Percentiles rank a stretch among this genome's conserved stretches.
phyloP scores from a whole-genome alignment of 768 basidiomycete genomes.

The Suillus placidus region DNA sequence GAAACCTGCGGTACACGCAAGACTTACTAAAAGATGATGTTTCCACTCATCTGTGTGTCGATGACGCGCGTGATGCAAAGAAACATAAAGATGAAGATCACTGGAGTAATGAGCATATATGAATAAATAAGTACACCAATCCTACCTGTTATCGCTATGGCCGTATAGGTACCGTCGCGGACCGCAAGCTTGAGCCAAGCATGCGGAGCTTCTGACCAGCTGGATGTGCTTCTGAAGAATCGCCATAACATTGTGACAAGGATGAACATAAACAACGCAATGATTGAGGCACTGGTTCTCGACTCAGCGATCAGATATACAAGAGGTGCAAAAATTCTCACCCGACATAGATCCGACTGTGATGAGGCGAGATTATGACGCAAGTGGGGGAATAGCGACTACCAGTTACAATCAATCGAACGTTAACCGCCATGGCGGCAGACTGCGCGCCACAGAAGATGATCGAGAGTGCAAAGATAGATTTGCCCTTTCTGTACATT shows the following conservation, averaged over 20 bases:
- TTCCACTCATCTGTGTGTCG: slow-evolving; percentile 18
- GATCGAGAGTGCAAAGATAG: slow-evolving; percentile 16
- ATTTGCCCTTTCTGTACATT: slow-evolving; percentile 16
- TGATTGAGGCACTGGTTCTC: slow-evolving; percentile 19
- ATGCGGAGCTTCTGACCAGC: not conserved
- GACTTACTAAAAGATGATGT: slow-evolving; percentile 26
- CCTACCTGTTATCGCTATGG: slow-evolving; percentile 20
- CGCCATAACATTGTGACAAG: slow-evolving; percentile 25
- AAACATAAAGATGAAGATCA: slow-evolving; percentile 22
- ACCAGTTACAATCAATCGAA: slow-evolving; percentile 13
- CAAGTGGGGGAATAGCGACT: slow-evolving; percentile 20
- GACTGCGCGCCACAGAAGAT: slow-evolving; percentile 14
- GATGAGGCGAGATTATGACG: slow-evolving; percentile 15
- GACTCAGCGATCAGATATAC: not conserved
- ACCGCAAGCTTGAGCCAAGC: not conserved
- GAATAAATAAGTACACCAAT: not conserved
- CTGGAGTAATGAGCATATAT: slow-evolving; percentile 8
- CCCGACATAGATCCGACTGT: slow-evolving; percentile 24
- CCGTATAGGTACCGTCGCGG: slow-evolving; percentile 21
- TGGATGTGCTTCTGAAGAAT: slow-evolving; percentile 6
- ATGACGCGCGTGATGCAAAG: slow-evolving; percentile 19
- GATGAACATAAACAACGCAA: slow-evolving; percentile 18
- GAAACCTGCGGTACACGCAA: not conserved
- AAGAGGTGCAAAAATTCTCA: not conserved
- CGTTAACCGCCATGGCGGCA: slow-evolving; percentile 24